Conservation (phyloP, 257 asterid genomes). For the Ilex asprella region DNA sequence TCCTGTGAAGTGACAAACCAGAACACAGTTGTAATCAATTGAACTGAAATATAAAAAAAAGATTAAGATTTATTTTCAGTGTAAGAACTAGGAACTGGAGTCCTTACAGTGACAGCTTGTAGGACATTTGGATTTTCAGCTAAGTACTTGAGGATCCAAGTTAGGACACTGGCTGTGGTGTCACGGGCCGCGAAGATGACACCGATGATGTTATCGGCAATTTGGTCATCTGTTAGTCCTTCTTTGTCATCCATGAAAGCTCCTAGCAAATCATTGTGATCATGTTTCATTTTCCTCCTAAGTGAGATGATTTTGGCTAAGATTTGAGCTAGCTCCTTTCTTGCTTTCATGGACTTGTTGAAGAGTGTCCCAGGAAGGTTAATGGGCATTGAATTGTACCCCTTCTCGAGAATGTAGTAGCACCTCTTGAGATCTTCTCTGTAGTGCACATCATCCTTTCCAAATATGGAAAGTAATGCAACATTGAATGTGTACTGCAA, state of each 20-base stretch:
- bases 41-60: not conserved
- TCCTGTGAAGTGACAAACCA: constrained; percentile 30
- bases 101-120: constrained; percentile 61
- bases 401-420: constrained; percentile 62
- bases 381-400: constrained; percentile 71
- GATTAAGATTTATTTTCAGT: not conserved
- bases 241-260: constrained; percentile 66
- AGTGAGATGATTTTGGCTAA: constrained; percentile 41
- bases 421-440: constrained; percentile 71
- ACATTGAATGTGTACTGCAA: constrained; percentile 80
- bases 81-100: not conserved
- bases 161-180: constrained; percentile 68
- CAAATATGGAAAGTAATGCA: constrained; percentile 65
- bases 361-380: constrained; percentile 68
- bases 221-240: constrained; percentile 58
- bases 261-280: constrained; percentile 48
- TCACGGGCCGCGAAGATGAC: constrained; percentile 78
- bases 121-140: constrained; percentile 69
- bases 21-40: not conserved
- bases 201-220: constrained; percentile 66
- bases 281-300: constrained; percentile 31
- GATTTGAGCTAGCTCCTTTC: constrained; percentile 51
- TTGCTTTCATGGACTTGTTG: constrained; percentile 66
- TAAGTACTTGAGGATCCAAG: constrained; percentile 70
- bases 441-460: constrained; percentile 53